Conservation (phyloP, 352 stramenopile species). For the Blastocystis sp. region DNA sequence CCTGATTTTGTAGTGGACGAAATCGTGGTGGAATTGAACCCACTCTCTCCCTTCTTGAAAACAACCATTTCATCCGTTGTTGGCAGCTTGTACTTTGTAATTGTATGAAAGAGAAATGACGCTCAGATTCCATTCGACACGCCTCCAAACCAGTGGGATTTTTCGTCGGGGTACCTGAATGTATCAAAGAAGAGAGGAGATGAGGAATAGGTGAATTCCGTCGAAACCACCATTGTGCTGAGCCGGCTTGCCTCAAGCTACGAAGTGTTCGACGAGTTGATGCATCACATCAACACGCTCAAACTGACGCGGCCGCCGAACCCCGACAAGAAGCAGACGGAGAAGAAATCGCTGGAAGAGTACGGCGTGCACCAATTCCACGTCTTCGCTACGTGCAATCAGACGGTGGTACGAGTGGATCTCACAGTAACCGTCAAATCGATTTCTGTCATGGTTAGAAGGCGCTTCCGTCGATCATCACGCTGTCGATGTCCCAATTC, state of each 20-base stretch:
- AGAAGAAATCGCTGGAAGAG: neutral
- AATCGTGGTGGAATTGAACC: constrained; percentile 6
- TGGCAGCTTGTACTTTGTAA: constrained; percentile 32
- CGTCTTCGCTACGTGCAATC: neutral
- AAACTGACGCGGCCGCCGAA: neutral
- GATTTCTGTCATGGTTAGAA: neutral
- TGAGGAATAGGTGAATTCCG: constrained; percentile 9
- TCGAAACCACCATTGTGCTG: neutral
- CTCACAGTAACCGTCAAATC: neutral
- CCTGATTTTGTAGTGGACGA: constrained; percentile 3
- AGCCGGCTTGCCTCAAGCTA: constrained; percentile 25
- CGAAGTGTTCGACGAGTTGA: neutral
- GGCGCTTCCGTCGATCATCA: constrained; percentile 19
- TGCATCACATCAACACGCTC: neutral
- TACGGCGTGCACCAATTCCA: constrained; percentile 45
- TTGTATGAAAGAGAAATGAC: neutral
- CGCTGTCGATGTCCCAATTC: neutral
- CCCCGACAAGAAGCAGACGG: neutral
- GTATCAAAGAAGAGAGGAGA: neutral
- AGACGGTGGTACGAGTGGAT: neutral
- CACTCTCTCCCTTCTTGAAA: constrained; percentile 6
- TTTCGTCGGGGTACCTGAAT: constrained; percentile 39
- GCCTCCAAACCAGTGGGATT: neutral
- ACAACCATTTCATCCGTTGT: neutral
- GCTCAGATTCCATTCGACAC: constrained; percentile 41